A percentile compares a stretch with the other conserved stretches of the same genome.
phyloP scores from a whole-genome alignment of 192 early-diverging fungal genomes.

The Phycomyces blakesleeanus region DNA sequence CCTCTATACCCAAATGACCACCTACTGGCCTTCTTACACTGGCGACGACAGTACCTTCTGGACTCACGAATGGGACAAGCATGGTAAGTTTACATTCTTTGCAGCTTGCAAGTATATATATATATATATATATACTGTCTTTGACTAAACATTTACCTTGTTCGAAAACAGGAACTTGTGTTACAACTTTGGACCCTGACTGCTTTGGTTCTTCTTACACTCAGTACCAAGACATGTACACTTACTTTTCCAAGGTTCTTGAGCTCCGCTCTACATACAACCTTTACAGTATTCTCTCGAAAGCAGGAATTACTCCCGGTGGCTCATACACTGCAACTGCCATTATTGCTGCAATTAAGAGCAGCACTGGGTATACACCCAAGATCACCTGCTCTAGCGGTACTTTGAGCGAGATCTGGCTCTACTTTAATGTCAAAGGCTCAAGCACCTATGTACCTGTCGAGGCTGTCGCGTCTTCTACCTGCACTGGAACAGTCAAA shows the following conservation, averaged over 20 bases:
- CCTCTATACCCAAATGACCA: constrained; percentile 47
- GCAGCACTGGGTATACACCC: constrained; percentile 29
- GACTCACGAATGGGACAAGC: constrained; percentile 80
- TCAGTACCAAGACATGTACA: neutral
- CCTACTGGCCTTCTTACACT: constrained; percentile 64
- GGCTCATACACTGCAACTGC: constrained; percentile 23
- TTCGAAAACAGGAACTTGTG: constrained; percentile 28
- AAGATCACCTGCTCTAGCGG: constrained; percentile 36
- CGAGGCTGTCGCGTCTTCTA: too few species aligned
- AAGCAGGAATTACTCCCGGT: neutral
- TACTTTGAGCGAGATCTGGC: constrained; percentile 37
- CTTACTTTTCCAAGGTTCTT: constrained; percentile 19
- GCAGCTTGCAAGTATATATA: too few species aligned
- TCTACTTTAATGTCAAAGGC: constrained; percentile 36
- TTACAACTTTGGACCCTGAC: too few species aligned
- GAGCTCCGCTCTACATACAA: constrained; percentile 54
- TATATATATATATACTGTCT: too few species aligned
- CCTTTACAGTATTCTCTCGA: constrained; percentile 43
- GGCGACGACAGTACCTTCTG: constrained; percentile 74
- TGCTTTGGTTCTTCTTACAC: constrained; percentile 22
- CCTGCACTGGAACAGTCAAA: too few species aligned
- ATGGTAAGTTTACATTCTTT: constrained; percentile 39
- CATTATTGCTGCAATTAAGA: constrained; percentile 34
- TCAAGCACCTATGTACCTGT: constrained; percentile 21
- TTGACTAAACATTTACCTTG: too few species aligned